Percentiles rank a stretch among this genome's conserved stretches.
These are phyloP conservation scores for Beauveria medogensis DNA, from an alignment of 2,329 filamentous ascomycete genomes.

Conservation along the genomic window DNA sequence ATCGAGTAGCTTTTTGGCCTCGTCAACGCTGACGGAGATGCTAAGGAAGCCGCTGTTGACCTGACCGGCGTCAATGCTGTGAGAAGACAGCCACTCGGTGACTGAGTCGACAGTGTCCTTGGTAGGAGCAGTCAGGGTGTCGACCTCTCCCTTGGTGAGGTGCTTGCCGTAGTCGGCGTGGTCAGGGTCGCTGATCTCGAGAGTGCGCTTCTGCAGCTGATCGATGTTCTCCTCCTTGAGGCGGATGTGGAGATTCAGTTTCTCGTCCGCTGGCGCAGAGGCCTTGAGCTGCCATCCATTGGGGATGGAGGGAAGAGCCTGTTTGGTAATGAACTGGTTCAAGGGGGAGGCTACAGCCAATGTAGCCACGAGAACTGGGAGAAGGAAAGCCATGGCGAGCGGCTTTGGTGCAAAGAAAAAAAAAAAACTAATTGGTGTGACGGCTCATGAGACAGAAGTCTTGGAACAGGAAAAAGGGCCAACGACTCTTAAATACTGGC, in stretches of 20 bases:
- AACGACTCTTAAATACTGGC: not conserved
- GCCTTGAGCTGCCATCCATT: slow-evolving; percentile 5
- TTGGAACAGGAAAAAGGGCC: not conserved
- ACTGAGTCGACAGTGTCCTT: slow-evolving; percentile 10
- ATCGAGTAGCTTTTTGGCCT: slow-evolving; percentile 9
- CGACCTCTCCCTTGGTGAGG: slow-evolving; percentile 12
- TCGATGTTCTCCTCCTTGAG: slow-evolving; percentile 11
- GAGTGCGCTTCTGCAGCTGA: slow-evolving; percentile 9
- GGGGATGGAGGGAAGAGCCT: slow-evolving; percentile 4
- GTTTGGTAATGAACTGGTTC: slow-evolving; percentile 8
- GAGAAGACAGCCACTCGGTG: slow-evolving; percentile 9
- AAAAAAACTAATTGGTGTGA: not conserved
- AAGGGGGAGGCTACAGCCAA: slow-evolving; percentile 9
- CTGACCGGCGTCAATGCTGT: slow-evolving; percentile 8
- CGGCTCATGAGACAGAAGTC: not conserved
- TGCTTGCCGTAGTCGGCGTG: slow-evolving; percentile 12
- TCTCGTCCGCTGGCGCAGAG: slow-evolving; percentile 1
- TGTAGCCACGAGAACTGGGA: slow-evolving; percentile 10
- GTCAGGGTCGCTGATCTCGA: slow-evolving; percentile 10
- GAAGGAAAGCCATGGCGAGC: slow-evolving; percentile 1
- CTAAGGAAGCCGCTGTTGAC: slow-evolving; percentile 2
- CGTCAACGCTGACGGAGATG: not conserved
- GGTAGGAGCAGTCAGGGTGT: slow-evolving; percentile 11
- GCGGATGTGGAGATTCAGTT: slow-evolving; percentile 10
- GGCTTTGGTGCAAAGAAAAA: too few species aligned